phyloP scores from a whole-genome alignment of 352 stramenopile species.

The Pythium insidiosum region DNA sequence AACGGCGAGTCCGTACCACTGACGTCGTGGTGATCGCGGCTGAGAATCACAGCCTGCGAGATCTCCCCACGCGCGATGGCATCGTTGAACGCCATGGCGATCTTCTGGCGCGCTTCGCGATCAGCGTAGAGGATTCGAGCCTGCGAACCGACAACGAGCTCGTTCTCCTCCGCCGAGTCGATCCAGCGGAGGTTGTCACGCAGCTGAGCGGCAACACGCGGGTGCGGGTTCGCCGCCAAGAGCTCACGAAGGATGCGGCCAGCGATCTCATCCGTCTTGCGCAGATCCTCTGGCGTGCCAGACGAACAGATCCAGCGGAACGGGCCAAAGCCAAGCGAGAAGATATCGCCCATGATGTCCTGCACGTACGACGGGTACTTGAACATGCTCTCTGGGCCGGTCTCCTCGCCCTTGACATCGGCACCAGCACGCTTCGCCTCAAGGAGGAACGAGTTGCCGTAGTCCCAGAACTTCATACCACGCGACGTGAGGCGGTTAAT shows the following conservation, averaged over 20 bases:
- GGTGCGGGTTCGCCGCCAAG: slow-evolving; percentile 29
- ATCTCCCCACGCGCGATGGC: slow-evolving; percentile 64
- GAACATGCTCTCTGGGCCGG: slow-evolving; percentile 57
- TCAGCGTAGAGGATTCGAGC: slow-evolving; percentile 86
- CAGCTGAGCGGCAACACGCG: slow-evolving; percentile 61
- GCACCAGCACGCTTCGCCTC: slow-evolving; percentile 77
- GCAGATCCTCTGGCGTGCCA: slow-evolving; percentile 47
- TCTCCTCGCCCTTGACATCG: slow-evolving; percentile 51
- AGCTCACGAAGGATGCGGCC: slow-evolving; percentile 59
- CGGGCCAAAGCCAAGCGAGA: slow-evolving; percentile 84
- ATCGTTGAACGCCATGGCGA: slow-evolving; percentile 81
- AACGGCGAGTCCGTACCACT: slow-evolving; percentile 84
- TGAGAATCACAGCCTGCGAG: slow-evolving; percentile 68
- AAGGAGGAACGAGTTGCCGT: slow-evolving; percentile 87
- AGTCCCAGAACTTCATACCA: slow-evolving; percentile 88
- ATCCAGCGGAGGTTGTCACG: slow-evolving; percentile 85
- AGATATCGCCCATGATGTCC: slow-evolving; percentile 90
- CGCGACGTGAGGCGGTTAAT: slow-evolving; percentile 73
- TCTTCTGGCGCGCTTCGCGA: slow-evolving; percentile 59
- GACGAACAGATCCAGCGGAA: slow-evolving; percentile 88
- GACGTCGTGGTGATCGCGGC: slow-evolving; percentile 86
- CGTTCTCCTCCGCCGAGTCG: slow-evolving; percentile 72
- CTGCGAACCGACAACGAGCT: slow-evolving; percentile 85
- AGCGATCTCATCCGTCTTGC: slow-evolving; percentile 74
- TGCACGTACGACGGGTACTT: slow-evolving; percentile 87